These are phyloP conservation scores for Naematelia aurantialba DNA, from an alignment of 768 basidiomycete species.

Conservation along the genomic window DNA sequence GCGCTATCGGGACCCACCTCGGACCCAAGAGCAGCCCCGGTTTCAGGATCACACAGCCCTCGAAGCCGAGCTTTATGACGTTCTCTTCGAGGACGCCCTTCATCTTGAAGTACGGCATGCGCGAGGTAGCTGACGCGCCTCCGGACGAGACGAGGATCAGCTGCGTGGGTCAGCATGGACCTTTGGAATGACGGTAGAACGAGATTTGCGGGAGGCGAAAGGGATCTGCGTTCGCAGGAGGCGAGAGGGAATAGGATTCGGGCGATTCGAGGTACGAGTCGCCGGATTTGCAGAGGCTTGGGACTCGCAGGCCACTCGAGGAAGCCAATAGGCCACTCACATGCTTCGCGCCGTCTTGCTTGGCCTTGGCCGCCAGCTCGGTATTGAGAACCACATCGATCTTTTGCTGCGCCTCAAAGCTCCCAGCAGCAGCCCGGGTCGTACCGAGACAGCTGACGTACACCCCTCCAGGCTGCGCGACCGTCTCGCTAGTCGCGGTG, in stretches of 20 bases:
- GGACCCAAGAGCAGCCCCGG: constrained; percentile 43
- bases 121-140: constrained; percentile 22
- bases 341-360: constrained; percentile 35
- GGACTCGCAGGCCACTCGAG: no score
- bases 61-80: constrained; percentile 34
- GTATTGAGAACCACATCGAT: constrained; percentile 43
- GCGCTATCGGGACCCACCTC: constrained; percentile 35
- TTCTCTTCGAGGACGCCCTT: constrained; percentile 47
- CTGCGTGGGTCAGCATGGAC: constrained; percentile 24
- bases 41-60: constrained; percentile 36
- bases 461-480: constrained; percentile 17
- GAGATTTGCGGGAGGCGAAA: no score
- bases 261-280: no score
- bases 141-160: constrained; percentile 42
- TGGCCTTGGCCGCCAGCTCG: constrained; percentile 41
- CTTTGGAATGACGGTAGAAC: no score
- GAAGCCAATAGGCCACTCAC: constrained; percentile 33
- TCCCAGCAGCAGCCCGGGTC: constrained; percentile 39
- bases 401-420: constrained; percentile 35
- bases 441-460: constrained; percentile 45
- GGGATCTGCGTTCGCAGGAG: no score
- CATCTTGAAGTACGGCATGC: constrained; percentile 33
- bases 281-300: no score
- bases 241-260: no score
- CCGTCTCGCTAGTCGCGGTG: constrained; percentile 6